Evolutionary conservation across 805 yeast species (phyloP).

Genomic region (Yarrowia phangngaensis): DNA sequence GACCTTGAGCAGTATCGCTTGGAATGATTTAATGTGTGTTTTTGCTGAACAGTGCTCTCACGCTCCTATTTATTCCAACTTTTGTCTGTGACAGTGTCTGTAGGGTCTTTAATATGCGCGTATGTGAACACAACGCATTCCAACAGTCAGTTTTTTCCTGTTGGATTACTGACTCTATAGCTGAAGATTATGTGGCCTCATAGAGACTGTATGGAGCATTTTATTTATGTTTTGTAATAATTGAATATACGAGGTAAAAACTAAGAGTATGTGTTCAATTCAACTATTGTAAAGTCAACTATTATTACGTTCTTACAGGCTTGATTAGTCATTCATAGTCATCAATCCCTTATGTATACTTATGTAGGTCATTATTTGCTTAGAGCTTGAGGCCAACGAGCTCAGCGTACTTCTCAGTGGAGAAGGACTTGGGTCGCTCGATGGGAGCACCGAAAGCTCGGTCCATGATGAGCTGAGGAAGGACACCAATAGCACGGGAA

Average conservation of each 20-base stretch:
- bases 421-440: slow-evolving; percentile 69
- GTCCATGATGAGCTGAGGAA: slow-evolving; percentile 76
- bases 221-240: too few relatives aligned
- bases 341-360: slow-evolving; percentile 25
- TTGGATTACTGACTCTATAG: too few relatives aligned
- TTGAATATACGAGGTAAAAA: too few relatives aligned
- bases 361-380: slow-evolving; percentile 24
- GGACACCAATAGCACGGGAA: slow-evolving; percentile 73
- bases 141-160: too few relatives aligned
- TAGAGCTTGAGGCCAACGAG: slow-evolving; percentile 30
- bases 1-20: slow-evolving; percentile 31
- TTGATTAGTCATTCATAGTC: slow-evolving; percentile 6
- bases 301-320: slow-evolving; percentile 16
- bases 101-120: too few relatives aligned
- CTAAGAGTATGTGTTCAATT: too few relatives aligned
- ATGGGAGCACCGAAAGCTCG: slow-evolving; percentile 72
- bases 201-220: too few relatives aligned
- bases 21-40: slow-evolving; percentile 20
- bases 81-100: slow-evolving; percentile 23
- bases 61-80: slow-evolving; percentile 26
- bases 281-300: neutral
- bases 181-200: too few relatives aligned
- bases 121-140: too few relatives aligned
- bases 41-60: slow-evolving; percentile 25
- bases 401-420: slow-evolving; percentile 42